Percentiles rank a stretch among this genome's conserved stretches.
phyloP scores from a whole-genome alignment of 768 basidiomycete genomes.

The Termitomyces sp. region DNA sequence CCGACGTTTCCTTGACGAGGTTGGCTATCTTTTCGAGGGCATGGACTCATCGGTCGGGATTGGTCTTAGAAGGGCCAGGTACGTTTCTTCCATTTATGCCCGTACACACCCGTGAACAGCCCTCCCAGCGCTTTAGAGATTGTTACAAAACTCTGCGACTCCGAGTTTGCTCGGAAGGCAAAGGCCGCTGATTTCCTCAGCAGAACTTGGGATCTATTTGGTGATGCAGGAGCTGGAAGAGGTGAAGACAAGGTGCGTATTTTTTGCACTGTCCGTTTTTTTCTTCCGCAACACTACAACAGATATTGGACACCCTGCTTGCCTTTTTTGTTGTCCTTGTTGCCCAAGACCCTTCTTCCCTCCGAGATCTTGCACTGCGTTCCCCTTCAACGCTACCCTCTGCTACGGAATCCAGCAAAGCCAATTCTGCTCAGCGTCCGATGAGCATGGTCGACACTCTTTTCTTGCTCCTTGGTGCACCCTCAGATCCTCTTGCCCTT shows the following conservation, averaged over 20 bases:
- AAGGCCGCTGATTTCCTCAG: slow-evolving; percentile 69
- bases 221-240: slow-evolving; percentile 50
- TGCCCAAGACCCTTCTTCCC: slow-evolving; percentile 49
- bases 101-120: not conserved
- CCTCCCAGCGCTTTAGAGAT: slow-evolving; percentile 66
- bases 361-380: slow-evolving; percentile 47
- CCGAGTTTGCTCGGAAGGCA: slow-evolving; percentile 73
- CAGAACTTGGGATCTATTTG: slow-evolving; percentile 64
- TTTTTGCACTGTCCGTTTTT: not conserved
- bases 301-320: slow-evolving; percentile 65
- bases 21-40: slow-evolving; percentile 83
- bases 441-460: slow-evolving; percentile 38
- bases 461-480: slow-evolving; percentile 32
- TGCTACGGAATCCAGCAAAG: slow-evolving; percentile 7
- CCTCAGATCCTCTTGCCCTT: slow-evolving; percentile 45
- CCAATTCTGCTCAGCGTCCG: slow-evolving; percentile 5
- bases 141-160: slow-evolving; percentile 64
- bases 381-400: slow-evolving; percentile 9
- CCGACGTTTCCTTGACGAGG: slow-evolving; percentile 75
- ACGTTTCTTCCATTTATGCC: slow-evolving; percentile 2
- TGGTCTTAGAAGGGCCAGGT: slow-evolving; percentile 68
- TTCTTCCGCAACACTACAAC: not conserved
- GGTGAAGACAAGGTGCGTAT: slow-evolving; percentile 47
- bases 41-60: slow-evolving; percentile 48
- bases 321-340: slow-evolving; percentile 58